phyloP scores from a whole-genome alignment of 805 yeast genomes.

The Sugiyamaella qingdaonensis region DNA sequence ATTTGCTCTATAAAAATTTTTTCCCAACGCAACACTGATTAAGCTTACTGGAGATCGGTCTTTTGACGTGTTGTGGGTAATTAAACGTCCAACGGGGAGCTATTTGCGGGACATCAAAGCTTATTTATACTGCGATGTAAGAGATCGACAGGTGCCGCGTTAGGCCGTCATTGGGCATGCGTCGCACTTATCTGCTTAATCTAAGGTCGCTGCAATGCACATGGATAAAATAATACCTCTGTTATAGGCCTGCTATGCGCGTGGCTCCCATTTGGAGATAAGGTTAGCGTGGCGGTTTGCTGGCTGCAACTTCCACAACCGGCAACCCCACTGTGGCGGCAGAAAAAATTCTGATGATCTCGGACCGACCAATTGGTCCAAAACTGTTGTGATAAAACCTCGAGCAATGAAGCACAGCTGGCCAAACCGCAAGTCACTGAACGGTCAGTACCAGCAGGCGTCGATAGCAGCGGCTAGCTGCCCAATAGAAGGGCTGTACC shows the following conservation, averaged over 20 bases:
- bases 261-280: background rate
- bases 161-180: background rate
- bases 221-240: background rate
- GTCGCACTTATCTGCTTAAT: background rate
- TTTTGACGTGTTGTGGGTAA: background rate
- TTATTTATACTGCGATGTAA: background rate
- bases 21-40: background rate
- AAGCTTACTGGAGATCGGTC: background rate
- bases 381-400: no score
- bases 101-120: no score
- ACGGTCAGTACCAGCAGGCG: no score
- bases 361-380: no score
- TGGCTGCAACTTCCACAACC: no score
- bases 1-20: background rate
- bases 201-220: slow-evolving; percentile 2
- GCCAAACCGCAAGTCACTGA: no score
- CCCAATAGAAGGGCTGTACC: background rate
- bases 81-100: background rate
- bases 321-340: no score
- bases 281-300: background rate
- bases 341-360: no score
- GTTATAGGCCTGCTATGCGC: background rate
- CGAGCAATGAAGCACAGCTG: no score
- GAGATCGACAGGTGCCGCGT: background rate
- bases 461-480: background rate